A percentile compares a stretch with the other conserved stretches of the same genome.
phyloP scores from a whole-genome alignment of 1,284 basidiomycete species.

The Cutaneotrichosporon dermatis region DNA sequence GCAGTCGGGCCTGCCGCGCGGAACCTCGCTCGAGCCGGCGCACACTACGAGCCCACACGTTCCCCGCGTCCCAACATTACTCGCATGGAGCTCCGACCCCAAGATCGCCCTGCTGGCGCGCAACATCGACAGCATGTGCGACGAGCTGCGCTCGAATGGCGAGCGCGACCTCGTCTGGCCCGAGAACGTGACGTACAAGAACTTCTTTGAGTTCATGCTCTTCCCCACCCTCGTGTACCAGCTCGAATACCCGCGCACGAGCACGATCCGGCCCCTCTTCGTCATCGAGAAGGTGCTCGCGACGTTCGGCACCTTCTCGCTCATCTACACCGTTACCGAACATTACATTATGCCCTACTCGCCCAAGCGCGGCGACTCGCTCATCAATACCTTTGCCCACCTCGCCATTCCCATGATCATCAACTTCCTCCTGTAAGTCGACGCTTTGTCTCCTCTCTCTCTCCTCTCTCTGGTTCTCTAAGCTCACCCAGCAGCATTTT shows the following conservation, averaged over 20 bases:
- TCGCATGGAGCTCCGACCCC: conserved; percentile 69
- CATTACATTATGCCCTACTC: conserved; percentile 83
- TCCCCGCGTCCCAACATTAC: conserved; percentile 52
- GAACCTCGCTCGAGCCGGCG: conserved; percentile 45
- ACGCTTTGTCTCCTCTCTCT: no score
- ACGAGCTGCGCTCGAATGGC: conserved; percentile 70
- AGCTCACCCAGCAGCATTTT: conserved; percentile 35
- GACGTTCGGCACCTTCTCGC: conserved; percentile 90
- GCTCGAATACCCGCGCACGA: conserved; percentile 88
- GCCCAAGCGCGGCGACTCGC: conserved; percentile 63
- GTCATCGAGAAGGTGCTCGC: conserved; percentile 92
- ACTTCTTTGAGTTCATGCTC: conserved; percentile 83
- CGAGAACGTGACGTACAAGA: conserved; percentile 72
- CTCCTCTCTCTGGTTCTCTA: no score
- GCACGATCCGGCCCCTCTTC: conserved; percentile 82
- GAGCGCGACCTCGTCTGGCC: conserved; percentile 66
- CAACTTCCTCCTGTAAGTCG: conserved; percentile 50
- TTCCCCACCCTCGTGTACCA: conserved; percentile 95
- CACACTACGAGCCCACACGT: conserved; percentile 41
- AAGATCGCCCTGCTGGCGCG: conserved; percentile 66
- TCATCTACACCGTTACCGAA: conserved; percentile 85
- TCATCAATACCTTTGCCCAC: conserved; percentile 73
- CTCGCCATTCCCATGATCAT: conserved; percentile 89
- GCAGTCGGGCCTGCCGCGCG: conserved; percentile 35
- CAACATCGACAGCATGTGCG: conserved; percentile 71